Conservation (phyloP, 176 grass and related monocot genomes). For the Oryza longistaminata region DNA sequence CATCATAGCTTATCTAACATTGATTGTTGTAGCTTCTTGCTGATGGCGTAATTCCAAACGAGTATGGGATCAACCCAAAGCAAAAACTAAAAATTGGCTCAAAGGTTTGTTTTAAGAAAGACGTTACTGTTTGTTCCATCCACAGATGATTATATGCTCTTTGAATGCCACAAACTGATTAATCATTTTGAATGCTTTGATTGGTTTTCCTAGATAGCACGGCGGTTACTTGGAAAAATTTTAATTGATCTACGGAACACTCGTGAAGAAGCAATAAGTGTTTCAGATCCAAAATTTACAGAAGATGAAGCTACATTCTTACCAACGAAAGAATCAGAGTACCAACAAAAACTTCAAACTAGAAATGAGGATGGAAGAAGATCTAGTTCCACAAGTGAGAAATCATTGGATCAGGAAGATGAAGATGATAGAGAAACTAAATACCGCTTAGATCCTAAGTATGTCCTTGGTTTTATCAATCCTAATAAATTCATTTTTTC, state of each 20-base stretch:
- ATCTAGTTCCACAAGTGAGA: constrained; percentile 72
- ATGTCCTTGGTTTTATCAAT: constrained; percentile 30
- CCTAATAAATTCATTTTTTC: neutral
- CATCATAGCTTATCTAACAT: constrained; percentile 25
- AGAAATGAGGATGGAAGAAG: constrained; percentile 77
- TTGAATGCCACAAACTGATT: neutral
- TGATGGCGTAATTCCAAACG: constrained; percentile 99
- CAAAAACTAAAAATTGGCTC: constrained; percentile 98
- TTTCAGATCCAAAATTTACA: constrained; percentile 59
- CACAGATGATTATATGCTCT: neutral
- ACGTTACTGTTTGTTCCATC: constrained; percentile 5
- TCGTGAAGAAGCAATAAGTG: constrained; percentile 90
- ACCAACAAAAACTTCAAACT: constrained; percentile 51
- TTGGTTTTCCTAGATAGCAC: constrained; percentile 67
- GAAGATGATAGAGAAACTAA: constrained; percentile 98
- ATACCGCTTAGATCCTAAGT: constrained; percentile 99
- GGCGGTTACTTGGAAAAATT: constrained; percentile 93
- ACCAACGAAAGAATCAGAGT: constrained; percentile 62
- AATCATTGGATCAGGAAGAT: constrained; percentile 77
- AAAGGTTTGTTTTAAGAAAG: constrained; percentile 57
- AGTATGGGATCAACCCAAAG: constrained; percentile 96
- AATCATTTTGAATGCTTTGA: constrained; percentile 1
- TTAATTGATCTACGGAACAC: constrained; percentile 95
- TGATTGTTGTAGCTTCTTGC: constrained; percentile 76
- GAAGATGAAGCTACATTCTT: constrained; percentile 55